phyloP scores from a whole-genome alignment of 2,329 filamentous ascomycete species.

The Epichloe amarillans region DNA sequence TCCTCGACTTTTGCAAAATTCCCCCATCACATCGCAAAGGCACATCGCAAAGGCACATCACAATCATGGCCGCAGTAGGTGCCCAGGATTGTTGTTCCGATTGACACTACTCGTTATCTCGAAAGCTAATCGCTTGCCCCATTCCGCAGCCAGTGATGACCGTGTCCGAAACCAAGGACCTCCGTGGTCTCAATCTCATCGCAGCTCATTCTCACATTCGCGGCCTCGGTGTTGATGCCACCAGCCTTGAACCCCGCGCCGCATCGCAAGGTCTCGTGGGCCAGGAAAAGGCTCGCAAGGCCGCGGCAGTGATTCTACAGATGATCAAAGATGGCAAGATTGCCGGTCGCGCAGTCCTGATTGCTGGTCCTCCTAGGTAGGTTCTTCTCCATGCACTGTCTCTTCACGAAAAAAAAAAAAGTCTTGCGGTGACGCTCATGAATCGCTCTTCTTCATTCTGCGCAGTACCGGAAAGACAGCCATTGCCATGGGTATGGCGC shows the following conservation, averaged over 20 bases:
- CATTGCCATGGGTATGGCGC: slow-evolving; percentile 97
- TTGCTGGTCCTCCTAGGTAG: slow-evolving; percentile 80
- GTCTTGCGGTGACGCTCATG: neutral
- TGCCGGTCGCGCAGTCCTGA: slow-evolving; percentile 84
- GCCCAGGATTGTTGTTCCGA: neutral
- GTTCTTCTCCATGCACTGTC: neutral
- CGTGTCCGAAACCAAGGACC: slow-evolving; percentile 88
- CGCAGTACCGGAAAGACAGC: slow-evolving; percentile 89
- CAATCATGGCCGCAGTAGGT: slow-evolving; percentile 41
- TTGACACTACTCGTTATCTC: neutral
- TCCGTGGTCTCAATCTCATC: slow-evolving; percentile 92
- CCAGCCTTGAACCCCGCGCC: slow-evolving; percentile 74
- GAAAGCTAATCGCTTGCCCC: neutral
- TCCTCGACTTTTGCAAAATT: slow-evolving; percentile 1
- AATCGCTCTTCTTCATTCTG: no score
- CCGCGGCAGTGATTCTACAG: slow-evolving; percentile 87
- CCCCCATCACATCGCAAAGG: neutral
- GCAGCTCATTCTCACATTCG: slow-evolving; percentile 97
- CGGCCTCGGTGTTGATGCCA: slow-evolving; percentile 82
- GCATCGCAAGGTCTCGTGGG: slow-evolving; percentile 89
- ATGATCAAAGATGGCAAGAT: slow-evolving; percentile 99
- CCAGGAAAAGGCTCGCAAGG: slow-evolving; percentile 92
- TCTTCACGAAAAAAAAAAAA: neutral
- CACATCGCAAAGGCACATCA: slow-evolving; percentile 12
- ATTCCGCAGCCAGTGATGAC: slow-evolving; percentile 48